Base-by-base conservation (phyloP, 1,139 yeast species). In the Hansenula sp. region DNA sequence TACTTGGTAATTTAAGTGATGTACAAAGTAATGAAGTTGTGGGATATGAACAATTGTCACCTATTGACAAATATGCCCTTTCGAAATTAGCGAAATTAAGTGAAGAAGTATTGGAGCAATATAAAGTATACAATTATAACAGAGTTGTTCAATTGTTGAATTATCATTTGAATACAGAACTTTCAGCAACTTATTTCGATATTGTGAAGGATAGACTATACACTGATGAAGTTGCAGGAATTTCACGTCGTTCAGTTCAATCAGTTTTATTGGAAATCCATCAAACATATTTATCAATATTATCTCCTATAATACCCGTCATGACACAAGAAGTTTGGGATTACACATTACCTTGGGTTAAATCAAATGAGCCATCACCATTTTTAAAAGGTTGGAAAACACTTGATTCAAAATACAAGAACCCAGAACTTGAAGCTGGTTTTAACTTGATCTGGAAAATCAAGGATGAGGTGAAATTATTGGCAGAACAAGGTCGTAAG, bases 311-410 rank as follows among this genome's bases (percentile, higher is more conserved):
- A 0, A 67, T 85, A 30, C 99, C 99, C 1, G 59, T 86, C 7
- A 65, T 89, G 44, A 75, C 90, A 0, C 97, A 92, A 59, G 97
- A 94, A 57, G 90, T 79, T 0, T 89, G 97, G 96, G 73, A 75
- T 27, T 70, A 71, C 44, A 57, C 77, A 13, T 71, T 76, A 1
- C 49, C 49, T 0, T 49, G 57, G 31, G 55, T 75, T 14, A 66
- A 64, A 1, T 38, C 48, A 1, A 62, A 59, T 0, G 50, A 50
- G 1, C 57, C 51, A 7, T 73, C 87, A 1, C 92, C 92, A 1
- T 75, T 81, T 52, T 65, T 71, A 56, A 57, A 60, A 18, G 73
- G 75, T 0, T 64, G 71, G 59, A 59, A 62, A 44, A 32, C 51
- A 1, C 48, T 71, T 2, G 79, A 75, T 11, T 39, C 46, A 0